Conservation (phyloP, 2,329 filamentous ascomycete genomes). For the Alternaria ethzedia region DNA sequence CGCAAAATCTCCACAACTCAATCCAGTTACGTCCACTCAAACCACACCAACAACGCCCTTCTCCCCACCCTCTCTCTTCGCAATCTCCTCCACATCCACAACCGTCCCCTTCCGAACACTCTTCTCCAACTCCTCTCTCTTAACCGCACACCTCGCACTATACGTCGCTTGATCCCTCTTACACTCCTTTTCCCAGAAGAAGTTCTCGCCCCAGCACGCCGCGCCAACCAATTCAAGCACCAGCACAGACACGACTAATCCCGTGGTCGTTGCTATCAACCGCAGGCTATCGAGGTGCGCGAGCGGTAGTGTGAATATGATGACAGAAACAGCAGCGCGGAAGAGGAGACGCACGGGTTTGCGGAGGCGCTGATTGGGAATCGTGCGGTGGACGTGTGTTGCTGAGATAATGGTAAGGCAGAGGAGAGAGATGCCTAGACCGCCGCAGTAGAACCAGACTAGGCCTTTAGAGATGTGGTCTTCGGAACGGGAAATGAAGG, state of each 20-base stretch:
- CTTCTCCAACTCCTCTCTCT: conserved; percentile 39
- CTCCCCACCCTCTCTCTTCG: conserved; percentile 34
- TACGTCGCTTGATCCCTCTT: conserved; percentile 35
- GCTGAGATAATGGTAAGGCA: conserved; percentile 63
- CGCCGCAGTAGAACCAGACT: conserved; percentile 70
- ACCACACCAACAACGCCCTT: conserved; percentile 24
- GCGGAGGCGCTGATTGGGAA: conserved; percentile 56
- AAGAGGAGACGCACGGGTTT: conserved; percentile 61
- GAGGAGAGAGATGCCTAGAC: conserved; percentile 62
- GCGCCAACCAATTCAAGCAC: conserved; percentile 44
- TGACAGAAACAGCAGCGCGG: conserved; percentile 57
- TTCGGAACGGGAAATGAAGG: conserved; percentile 59
- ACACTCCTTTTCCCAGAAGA: conserved; percentile 36
- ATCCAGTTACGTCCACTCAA: background rate
- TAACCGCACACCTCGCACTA: conserved; percentile 38
- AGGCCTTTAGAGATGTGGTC: conserved; percentile 60
- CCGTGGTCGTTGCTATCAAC: conserved; percentile 49
- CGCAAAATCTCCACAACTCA: too few relatives aligned
- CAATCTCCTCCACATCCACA: conserved; percentile 45
- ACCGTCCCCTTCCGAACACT: conserved; percentile 37
- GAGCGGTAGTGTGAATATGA: conserved; percentile 63
- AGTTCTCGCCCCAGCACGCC: conserved; percentile 35
- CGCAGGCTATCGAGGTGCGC: conserved; percentile 50
- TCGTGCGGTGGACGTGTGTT: conserved; percentile 63
- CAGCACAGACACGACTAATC: conserved; percentile 44